Percentiles rank a stretch among this genome's conserved stretches.
These are phyloP conservation scores for Huntiella decipiens DNA, from an alignment of 2,329 filamentous ascomycete genomes.

Conservation along the genomic window DNA sequence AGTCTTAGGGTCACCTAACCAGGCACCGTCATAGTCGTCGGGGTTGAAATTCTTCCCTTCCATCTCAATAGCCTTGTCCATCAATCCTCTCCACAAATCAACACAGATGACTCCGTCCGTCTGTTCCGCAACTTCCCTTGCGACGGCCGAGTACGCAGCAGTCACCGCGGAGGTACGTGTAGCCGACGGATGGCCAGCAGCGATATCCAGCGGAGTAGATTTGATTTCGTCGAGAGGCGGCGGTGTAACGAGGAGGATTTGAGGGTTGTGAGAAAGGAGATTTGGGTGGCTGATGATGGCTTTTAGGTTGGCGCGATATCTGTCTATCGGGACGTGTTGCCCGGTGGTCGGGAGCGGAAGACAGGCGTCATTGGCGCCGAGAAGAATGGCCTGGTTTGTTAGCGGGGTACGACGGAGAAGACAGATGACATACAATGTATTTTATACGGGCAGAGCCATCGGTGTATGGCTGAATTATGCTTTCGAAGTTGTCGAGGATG, in stretches of 20 bases:
- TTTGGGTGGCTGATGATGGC: constrained; percentile 53
- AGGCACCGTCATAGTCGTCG: constrained; percentile 33
- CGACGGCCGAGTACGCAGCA: constrained; percentile 37
- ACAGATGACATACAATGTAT: constrained; percentile 37
- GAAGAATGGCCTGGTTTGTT: constrained; percentile 44
- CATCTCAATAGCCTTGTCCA: constrained; percentile 45
- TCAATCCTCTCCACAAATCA: constrained; percentile 64
- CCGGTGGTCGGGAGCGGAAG: constrained; percentile 39
- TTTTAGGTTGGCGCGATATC: constrained; percentile 54
- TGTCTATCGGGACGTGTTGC: constrained; percentile 61
- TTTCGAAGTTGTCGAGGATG: constrained; percentile 46
- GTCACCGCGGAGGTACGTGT: constrained; percentile 29
- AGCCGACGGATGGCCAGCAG: constrained; percentile 24
- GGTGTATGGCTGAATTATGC: constrained; percentile 50
- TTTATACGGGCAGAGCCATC: constrained; percentile 38
- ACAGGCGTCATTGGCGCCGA: constrained; percentile 81
- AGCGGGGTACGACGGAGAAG: neutral
- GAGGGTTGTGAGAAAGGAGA: constrained; percentile 49
- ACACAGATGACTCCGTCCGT: constrained; percentile 49
- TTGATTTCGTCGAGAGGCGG: constrained; percentile 68
- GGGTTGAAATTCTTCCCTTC: constrained; percentile 16
- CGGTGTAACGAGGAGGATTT: constrained; percentile 61
- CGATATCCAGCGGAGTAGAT: constrained; percentile 28
- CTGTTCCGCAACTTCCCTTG: constrained; percentile 49
- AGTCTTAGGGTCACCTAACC: constrained; percentile 30